phyloP scores from a whole-genome alignment of 2,329 filamentous ascomycete species.

The Coniella vitis region DNA sequence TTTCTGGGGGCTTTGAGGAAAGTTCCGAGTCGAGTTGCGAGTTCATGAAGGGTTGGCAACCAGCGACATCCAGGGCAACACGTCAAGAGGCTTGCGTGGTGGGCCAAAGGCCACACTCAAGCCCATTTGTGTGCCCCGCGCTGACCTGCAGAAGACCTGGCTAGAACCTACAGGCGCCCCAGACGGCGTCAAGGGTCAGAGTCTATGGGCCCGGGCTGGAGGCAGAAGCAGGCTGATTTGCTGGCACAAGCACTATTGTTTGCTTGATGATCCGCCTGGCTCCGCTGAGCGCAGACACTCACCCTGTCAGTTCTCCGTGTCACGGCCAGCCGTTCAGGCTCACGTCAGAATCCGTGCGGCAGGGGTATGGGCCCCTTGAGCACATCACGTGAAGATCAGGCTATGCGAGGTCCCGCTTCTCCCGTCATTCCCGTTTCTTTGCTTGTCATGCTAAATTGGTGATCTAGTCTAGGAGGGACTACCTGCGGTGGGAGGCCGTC shows the following conservation, averaged over 20 bases:
- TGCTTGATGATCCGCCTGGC: not conserved
- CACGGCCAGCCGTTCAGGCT: conserved; percentile 1
- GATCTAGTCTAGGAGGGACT: conserved; percentile 15
- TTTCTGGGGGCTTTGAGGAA: no score
- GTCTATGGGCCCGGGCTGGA: not conserved
- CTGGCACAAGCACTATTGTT: conserved; percentile 1
- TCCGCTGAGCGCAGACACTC: not conserved
- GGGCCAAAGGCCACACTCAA: no score
- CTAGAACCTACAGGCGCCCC: not conserved
- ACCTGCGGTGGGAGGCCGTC: conserved; percentile 9
- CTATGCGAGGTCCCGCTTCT: conserved; percentile 11
- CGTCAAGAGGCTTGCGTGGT: no score
- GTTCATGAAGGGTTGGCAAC: no score
- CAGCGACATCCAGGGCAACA: no score
- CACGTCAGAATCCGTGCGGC: not conserved
- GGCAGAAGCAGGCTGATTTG: conserved; percentile 1
- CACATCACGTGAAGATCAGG: conserved; percentile 12
- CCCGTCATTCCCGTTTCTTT: conserved; percentile 10
- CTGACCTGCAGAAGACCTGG: no score
- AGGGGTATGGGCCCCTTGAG: conserved; percentile 10
- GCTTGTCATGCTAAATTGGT: conserved; percentile 9
- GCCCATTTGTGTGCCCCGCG: no score
- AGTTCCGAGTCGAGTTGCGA: no score
- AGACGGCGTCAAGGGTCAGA: not conserved
- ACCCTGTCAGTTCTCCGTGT: conserved; percentile 1